Evolutionary conservation across 371 early-diverging fungal genomes (phyloP), one percentile per base, ranked within the genome.

Genomic region (Mucor indicus): DNA sequence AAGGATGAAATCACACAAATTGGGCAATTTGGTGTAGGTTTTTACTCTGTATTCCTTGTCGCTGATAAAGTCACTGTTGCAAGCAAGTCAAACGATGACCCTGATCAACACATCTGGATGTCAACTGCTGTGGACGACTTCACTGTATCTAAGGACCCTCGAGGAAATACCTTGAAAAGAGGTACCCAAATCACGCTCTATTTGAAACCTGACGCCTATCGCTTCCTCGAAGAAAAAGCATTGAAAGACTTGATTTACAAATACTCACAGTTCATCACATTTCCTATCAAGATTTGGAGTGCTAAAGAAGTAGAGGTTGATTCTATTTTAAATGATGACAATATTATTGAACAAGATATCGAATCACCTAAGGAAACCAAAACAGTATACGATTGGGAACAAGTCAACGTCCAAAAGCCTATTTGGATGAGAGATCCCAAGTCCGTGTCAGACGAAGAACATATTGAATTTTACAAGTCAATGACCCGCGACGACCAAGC

Each of bases 11-110:
- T 79, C 48, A 77, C 78, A 41, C 67, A 93, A 60, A 97, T 97
- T 62, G 99, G 99, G 37, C 98, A 98, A 76, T 98, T 98, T 72
- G 99, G 99, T 80, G 93, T 97, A 25, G 98, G 98, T 17, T 97
- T 97, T 70, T 98, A 98, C 76, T 93, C 84, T 17, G 86, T 87
- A 37, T 93, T 90, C 61, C 64, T 96, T 58, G 95, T 98, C 2
- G 95, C 97, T n/a, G 95, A 96, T 69, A 80, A 83, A 59, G 98
- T 99, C n/a, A 84, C 87, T 3, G 96, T 99, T 11, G 86, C 92
- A 11, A 83, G 87, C 50, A 98, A 96, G 76, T 77, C 89, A 64
- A 85, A 85, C 53, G 86, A 89, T 44, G 89, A 85, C 27, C 61
- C 58, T 9, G 80, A 79, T 23, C 92, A 94, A 60, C 81, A 92